These are phyloP conservation scores for Erodium chrysanthum DNA, from an alignment of 441 rosid species.

Conservation along the genomic window DNA sequence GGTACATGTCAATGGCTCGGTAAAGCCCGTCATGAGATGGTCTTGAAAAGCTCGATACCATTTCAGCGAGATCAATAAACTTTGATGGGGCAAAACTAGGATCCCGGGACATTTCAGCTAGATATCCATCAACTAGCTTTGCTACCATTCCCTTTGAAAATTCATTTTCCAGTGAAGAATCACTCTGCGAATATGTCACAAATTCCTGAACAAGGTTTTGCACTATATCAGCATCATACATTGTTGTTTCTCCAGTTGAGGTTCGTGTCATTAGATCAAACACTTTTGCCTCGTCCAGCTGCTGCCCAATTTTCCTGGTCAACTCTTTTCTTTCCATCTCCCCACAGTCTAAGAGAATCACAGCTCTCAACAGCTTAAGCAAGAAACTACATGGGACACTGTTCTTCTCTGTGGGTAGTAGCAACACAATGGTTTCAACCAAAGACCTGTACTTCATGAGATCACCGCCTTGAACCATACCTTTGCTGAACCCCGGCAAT, in stretches of 20 bases:
- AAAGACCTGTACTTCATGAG: conserved; percentile 41
- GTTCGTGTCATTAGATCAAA: conserved; percentile 56
- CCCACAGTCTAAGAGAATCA: conserved; percentile 48
- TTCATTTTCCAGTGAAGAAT: conserved; percentile 16
- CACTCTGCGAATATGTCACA: conserved; percentile 35
- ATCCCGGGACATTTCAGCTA: conserved; percentile 39
- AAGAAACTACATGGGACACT: conserved; percentile 24
- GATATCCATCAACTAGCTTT: conserved; percentile 61
- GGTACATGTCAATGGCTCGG: conserved; percentile 69
- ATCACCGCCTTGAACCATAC: conserved; percentile 39
- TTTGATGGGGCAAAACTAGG: conserved; percentile 36
- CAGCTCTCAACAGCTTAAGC: conserved; percentile 55
- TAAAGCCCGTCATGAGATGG: conserved; percentile 68
- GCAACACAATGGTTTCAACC: conserved; percentile 53
- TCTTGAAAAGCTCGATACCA: conserved; percentile 56
- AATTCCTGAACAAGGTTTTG: conserved; percentile 40
- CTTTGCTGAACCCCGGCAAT: conserved; percentile 60
- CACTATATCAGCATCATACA: conserved; percentile 60
- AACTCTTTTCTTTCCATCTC: conserved; percentile 43
- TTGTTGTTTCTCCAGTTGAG: conserved; percentile 32
- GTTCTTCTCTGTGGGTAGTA: conserved; percentile 54
- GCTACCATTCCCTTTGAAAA: conserved; percentile 52
- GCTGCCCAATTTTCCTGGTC: conserved; percentile 45
- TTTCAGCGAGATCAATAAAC: conserved; percentile 48
- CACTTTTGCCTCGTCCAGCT: conserved; percentile 63